A percentile compares a stretch with the other conserved stretches of the same genome.
Evolutionary conservation across 2,329 filamentous ascomycete genomes (phyloP).

Genomic region (Epichloe typhina): DNA sequence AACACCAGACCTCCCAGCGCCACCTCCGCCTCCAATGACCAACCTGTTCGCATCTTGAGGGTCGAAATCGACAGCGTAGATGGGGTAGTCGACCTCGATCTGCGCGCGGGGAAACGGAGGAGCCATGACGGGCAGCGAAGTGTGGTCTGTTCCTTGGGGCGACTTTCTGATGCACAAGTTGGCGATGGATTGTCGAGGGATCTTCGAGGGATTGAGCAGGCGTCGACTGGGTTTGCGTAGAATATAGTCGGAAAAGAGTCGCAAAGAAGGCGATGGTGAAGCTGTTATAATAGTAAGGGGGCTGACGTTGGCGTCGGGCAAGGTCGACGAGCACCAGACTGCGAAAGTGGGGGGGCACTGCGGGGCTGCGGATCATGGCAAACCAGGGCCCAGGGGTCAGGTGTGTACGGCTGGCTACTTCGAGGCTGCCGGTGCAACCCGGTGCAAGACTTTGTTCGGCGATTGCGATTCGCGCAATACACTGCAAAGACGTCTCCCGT

Average conservation of each 20-base stretch:
- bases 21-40: conserved; percentile 78
- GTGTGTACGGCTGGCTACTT: too few species aligned
- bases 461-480: too few species aligned
- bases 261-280: background rate
- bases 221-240: background rate
- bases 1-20: conserved; percentile 67
- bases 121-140: conserved; percentile 17
- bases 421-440: too few species aligned
- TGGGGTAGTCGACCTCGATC: conserved; percentile 63
- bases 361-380: too few species aligned
- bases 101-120: conserved; percentile 38
- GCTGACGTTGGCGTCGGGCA: too few species aligned
- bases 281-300: too few species aligned
- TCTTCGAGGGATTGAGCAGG: background rate
- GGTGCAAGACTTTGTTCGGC: too few species aligned
- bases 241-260: background rate
- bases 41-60: conserved; percentile 63
- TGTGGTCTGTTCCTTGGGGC: background rate
- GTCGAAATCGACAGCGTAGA: conserved; percentile 82
- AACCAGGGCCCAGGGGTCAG: too few species aligned
- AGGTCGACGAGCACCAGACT: too few species aligned
- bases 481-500: too few species aligned
- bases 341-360: too few species aligned
- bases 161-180: background rate
- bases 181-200: background rate